phyloP scores from a whole-genome alignment of 75 land plant genomes.

The Selaginella moellendorffii region DNA sequence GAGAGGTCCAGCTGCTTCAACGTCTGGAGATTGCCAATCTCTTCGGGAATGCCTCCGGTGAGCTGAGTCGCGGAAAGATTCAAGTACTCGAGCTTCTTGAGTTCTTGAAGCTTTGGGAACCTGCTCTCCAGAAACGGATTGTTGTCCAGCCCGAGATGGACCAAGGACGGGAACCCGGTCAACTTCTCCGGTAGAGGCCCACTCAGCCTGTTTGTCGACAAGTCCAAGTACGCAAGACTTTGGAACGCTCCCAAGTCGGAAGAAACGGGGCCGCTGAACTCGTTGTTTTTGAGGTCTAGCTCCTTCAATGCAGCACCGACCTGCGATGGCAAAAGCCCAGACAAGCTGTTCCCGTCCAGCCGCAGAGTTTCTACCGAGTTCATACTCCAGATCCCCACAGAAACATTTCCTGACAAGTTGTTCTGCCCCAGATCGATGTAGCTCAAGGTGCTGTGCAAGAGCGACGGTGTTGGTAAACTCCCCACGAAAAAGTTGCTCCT shows the following conservation, averaged over 20 bases:
- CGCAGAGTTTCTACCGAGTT: background rate
- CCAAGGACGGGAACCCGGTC: background rate
- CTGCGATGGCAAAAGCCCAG: background rate
- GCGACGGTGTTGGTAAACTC: background rate
- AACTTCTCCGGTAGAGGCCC: background rate
- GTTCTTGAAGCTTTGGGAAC: background rate
- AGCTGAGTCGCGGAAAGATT: background rate
- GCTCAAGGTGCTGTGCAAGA: background rate
- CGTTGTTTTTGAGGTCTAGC: background rate
- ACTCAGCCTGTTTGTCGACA: background rate
- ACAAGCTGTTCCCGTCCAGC: background rate
- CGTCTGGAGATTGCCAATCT: background rate
- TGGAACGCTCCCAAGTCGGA: background rate
- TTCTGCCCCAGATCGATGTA: background rate
- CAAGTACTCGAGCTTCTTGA: background rate
- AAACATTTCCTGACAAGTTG: background rate
- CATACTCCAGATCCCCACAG: background rate
- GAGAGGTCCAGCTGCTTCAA: background rate
- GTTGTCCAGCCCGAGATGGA: background rate
- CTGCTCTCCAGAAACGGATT: background rate
- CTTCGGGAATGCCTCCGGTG: background rate
- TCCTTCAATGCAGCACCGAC: background rate
- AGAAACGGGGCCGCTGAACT: background rate
- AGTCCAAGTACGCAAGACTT: background rate
- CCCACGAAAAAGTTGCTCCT: background rate